phyloP scores from a whole-genome alignment of 306 rosid genomes.

The Dalbergia oliveri region DNA sequence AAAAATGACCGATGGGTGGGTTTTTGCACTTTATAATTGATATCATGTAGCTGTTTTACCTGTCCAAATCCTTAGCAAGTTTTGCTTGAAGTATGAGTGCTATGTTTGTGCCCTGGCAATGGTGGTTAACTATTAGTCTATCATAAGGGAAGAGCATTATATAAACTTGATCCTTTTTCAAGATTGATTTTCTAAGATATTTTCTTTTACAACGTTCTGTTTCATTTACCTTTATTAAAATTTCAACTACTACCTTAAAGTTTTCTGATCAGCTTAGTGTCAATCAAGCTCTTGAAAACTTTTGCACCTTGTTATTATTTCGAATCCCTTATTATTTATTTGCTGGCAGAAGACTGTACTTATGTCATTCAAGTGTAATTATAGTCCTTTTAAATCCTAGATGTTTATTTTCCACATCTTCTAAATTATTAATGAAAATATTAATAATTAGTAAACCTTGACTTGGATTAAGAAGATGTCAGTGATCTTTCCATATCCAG shows the following conservation, averaged over 20 bases:
- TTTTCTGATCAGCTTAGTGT: conserved; percentile 14
- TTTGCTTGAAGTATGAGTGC: conserved; percentile 8
- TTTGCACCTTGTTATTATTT: neutral
- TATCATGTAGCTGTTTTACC: conserved; percentile 37
- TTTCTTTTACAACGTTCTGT: neutral
- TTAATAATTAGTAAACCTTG: too few species aligned
- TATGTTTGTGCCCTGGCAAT: conserved; percentile 21
- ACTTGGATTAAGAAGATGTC: too few species aligned
- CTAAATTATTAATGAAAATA: too few species aligned
- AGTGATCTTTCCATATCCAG: too few species aligned
- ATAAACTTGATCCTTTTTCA: neutral
- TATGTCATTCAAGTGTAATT: neutral
- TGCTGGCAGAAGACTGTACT: conserved; percentile 17
- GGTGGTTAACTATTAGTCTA: too few species aligned
- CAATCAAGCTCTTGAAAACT: neutral
- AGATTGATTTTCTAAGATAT: conserved; percentile 14
- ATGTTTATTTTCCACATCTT: too few species aligned
- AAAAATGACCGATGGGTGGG: conserved; percentile 62
- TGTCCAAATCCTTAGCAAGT: conserved; percentile 30
- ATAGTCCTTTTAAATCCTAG: too few species aligned
- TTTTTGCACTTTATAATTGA: conserved; percentile 45
- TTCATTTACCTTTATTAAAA: conserved; percentile 1
- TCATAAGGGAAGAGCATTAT: too few species aligned
- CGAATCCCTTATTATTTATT: too few species aligned
- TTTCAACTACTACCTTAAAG: conserved; percentile 13